Evolutionary conservation across 176 grass and related monocot species (phyloP).

Genomic region (Cenchrus fungigraminus): DNA sequence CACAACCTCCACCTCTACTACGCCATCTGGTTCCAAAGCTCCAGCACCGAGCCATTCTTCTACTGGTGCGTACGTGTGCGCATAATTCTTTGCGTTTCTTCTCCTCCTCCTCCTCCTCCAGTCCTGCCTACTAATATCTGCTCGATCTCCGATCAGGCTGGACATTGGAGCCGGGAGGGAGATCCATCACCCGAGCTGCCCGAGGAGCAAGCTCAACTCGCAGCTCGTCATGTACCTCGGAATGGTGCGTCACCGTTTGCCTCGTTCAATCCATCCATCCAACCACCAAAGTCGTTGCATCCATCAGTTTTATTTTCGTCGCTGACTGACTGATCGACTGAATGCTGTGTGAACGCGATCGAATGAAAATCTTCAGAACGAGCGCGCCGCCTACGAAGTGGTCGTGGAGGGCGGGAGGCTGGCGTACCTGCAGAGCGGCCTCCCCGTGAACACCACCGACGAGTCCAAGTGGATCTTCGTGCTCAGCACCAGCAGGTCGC

Average conservation of each 20-base stretch:
- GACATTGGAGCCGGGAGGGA: constrained; percentile 74
- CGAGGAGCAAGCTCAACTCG: constrained; percentile 52
- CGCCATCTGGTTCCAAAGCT: constrained; percentile 70
- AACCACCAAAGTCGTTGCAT: neutral
- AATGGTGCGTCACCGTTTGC: constrained; percentile 35
- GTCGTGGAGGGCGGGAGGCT: constrained; percentile 59
- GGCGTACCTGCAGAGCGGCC: constrained; percentile 50
- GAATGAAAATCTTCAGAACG: constrained; percentile 14
- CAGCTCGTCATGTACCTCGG: constrained; percentile 75
- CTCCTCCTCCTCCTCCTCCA: too few species aligned
- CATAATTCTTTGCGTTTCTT: too few species aligned
- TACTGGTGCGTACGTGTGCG: constrained; percentile 59
- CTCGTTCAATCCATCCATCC: neutral
- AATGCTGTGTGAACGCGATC: neutral
- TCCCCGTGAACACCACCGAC: constrained; percentile 54
- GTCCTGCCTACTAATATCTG: neutral
- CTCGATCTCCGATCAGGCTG: constrained; percentile 34
- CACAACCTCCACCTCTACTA: constrained; percentile 86
- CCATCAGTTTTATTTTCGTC: neutral
- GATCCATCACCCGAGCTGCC: constrained; percentile 57
- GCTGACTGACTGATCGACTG: neutral
- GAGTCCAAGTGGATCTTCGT: constrained; percentile 90
- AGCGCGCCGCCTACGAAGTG: constrained; percentile 70
- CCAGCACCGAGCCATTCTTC: constrained; percentile 81
- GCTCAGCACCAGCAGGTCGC: constrained; percentile 67